Evolutionary conservation across 139 green algal species (phyloP).

Genomic region (Tetratostichococcus sp.): DNA sequence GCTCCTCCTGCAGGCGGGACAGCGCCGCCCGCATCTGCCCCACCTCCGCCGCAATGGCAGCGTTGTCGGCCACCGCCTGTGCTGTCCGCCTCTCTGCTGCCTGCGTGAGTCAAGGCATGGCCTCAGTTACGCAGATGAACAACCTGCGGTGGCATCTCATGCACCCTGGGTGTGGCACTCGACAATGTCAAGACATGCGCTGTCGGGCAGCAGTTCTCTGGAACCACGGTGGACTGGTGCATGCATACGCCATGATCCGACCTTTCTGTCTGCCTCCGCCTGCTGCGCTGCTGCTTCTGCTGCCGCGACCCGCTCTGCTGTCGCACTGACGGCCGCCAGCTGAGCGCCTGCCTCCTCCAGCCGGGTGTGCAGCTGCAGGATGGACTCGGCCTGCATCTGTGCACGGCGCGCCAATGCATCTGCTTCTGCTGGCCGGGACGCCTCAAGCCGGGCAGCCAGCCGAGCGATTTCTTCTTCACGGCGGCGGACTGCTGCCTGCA

Average conservation of each 20-base stretch:
- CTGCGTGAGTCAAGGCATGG: neutral
- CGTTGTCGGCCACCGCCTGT: neutral
- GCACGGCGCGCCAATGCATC: neutral
- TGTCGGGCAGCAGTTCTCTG: too few relatives aligned
- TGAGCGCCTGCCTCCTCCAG: neutral
- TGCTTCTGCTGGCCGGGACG: neutral
- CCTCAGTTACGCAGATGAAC: too few relatives aligned
- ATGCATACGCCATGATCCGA: neutral
- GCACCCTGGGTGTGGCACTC: too few relatives aligned
- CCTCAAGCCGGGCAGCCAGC: neutral
- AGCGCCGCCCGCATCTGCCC: neutral
- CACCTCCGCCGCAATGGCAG: neutral
- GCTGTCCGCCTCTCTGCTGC: neutral
- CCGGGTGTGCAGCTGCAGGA: neutral
- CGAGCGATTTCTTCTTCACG: neutral
- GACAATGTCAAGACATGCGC: too few relatives aligned
- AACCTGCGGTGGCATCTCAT: too few relatives aligned
- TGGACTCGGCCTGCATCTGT: neutral
- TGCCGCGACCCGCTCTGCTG: neutral
- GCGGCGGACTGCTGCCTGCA: neutral
- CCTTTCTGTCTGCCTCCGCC: neutral
- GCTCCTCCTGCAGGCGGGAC: neutral
- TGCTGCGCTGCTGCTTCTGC: neutral
- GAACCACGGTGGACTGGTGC: too few relatives aligned
- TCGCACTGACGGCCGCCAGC: neutral